Evolutionary conservation across 305 asterid genomes (phyloP).

Genomic region (Fraxinus nigra): DNA sequence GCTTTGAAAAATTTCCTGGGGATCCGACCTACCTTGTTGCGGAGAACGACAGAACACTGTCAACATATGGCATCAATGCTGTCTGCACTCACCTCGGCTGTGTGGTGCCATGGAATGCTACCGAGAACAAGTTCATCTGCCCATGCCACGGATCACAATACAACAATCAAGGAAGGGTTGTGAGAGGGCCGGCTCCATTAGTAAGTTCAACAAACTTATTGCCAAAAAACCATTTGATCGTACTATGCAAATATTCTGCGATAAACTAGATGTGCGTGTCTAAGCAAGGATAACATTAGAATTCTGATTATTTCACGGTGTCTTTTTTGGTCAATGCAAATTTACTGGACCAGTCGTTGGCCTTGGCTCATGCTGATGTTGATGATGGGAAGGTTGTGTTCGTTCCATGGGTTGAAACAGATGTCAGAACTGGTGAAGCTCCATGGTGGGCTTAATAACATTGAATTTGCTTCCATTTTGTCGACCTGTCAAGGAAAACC

Average conservation of each 20-base stretch:
- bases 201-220: constrained; percentile 31
- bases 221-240: too few species aligned
- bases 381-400: constrained; percentile 75
- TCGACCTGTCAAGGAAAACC: constrained; percentile 14
- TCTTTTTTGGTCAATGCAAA: neutral
- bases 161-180: constrained; percentile 87
- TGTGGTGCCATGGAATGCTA: constrained; percentile 82
- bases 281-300: neutral
- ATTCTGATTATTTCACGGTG: neutral
- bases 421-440: constrained; percentile 82
- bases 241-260: neutral
- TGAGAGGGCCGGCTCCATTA: constrained; percentile 97
- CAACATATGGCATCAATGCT: constrained; percentile 86
- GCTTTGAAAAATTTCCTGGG: constrained; percentile 41
- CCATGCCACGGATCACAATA: constrained; percentile 97
- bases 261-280: neutral
- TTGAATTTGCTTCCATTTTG: neutral
- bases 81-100: constrained; percentile 96
- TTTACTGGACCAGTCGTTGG: constrained; percentile 60
- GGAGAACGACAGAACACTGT: constrained; percentile 79
- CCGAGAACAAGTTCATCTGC: constrained; percentile 92
- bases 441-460: constrained; percentile 83
- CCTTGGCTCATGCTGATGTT: constrained; percentile 86
- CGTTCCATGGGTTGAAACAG: constrained; percentile 93
- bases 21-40: constrained; percentile 93